Base-by-base conservation (phyloP, 805 yeast genomes). In the Sporopachydermia quercuum region DNA sequence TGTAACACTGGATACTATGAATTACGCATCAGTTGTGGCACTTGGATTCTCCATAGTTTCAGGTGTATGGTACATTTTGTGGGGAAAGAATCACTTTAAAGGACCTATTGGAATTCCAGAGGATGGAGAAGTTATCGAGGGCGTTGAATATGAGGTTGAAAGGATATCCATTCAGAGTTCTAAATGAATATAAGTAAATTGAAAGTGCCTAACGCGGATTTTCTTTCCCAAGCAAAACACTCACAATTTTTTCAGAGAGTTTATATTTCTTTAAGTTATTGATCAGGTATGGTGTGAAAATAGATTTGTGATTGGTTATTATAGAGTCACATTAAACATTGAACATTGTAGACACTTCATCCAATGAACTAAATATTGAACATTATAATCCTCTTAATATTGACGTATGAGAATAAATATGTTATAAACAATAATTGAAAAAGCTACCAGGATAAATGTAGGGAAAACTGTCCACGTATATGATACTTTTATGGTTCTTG, bases 1-100 rank as follows among this genome's bases (percentile, higher is more conserved):
- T 16, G 67, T 73, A 3, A 66, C 68, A 1, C 47, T 53, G 1
- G 41, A 42, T 3, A 50, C 65, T 2, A 65, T 65, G 68, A 65
- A 65, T 46, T 65, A 65, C 30, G 30, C 30, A 8, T 23, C 60
- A 56, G 44, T 23, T n/a, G 30, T 23, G 13, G 30, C 13, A n/a
- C n/a, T 23, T 23, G 30, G 30, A 8, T 23, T 23, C 30, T 23
- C 30, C n/a, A n/a, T 23, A 8, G 30, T 23, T n/a, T 23, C 30
- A 23, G 30, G 30, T n/a, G 30, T 23, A 8, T 23, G 30, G 30
- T 23, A 23, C 30, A n/a, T 23, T 23, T n/a, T 23, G 8, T 23
- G 30, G 30, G 30, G 30, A 8, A 8, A n/a, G 30, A 23, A 23
- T 8, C 30, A 23, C 30, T 23, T 23, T n/a, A 23, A 23, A 23